Conservation (phyloP, 805 yeast species). For the Kockiozyma suomiensis region DNA sequence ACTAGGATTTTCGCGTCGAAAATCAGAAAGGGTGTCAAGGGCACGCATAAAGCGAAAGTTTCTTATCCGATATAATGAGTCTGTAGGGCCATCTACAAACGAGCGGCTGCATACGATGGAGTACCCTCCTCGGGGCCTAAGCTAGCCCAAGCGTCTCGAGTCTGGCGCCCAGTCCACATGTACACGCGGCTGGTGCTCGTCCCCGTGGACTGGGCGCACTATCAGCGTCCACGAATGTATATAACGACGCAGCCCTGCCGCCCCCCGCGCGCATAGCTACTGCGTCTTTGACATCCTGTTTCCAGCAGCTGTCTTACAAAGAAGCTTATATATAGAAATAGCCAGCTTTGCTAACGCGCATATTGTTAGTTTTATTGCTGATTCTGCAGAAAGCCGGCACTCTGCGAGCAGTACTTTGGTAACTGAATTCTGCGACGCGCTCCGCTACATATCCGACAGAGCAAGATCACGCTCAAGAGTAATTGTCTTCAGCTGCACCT, state of each 20-base stretch:
- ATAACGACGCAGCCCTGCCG: neutral
- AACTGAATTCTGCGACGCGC: no score
- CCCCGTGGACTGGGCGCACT: neutral
- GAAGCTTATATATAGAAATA: no score
- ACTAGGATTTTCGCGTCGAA: neutral
- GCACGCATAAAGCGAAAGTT: neutral
- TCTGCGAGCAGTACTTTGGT: no score
- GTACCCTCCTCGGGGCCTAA: neutral
- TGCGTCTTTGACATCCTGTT: no score
- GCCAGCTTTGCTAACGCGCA: no score
- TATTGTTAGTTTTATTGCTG: no score
- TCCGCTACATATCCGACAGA: no score
- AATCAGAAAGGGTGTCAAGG: neutral
- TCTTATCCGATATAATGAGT: slow-evolving; percentile 5
- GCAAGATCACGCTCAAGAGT: no score
- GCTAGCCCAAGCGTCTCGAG: slow-evolving; percentile 2
- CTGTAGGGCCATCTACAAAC: neutral
- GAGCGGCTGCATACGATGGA: neutral
- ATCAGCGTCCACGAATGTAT: neutral
- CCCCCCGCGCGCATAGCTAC: neutral
- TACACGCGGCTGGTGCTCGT: neutral
- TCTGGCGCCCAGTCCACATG: neutral
- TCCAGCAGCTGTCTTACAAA: no score
- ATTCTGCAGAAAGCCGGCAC: no score
- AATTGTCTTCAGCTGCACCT: no score